Conservation (phyloP, 1,284 basidiomycete species). For the Melampsora americana region DNA sequence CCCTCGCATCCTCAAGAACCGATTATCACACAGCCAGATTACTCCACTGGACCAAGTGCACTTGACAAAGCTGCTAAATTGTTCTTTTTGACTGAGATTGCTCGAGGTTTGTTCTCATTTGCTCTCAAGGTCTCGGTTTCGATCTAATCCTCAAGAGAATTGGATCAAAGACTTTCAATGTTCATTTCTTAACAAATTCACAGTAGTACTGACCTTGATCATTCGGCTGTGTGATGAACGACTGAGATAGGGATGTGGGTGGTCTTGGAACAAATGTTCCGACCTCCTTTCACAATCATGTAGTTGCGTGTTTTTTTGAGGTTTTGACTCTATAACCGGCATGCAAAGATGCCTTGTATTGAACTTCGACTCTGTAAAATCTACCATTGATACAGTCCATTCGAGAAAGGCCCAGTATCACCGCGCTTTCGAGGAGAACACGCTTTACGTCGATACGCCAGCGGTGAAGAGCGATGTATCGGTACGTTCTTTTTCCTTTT, state of each 20-base stretch:
- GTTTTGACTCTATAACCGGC: neutral
- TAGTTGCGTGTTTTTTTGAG: constrained; percentile 50
- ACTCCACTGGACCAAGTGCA: constrained; percentile 71
- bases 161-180: neutral
- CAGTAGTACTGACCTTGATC: neutral
- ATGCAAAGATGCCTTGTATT: neutral
- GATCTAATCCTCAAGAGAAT: constrained; percentile 7
- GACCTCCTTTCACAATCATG: constrained; percentile 92
- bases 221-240: neutral
- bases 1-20: neutral
- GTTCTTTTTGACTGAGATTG: constrained; percentile 98
- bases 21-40: constrained; percentile 51
- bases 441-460: constrained; percentile 94
- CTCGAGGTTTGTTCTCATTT: constrained; percentile 67
- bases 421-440: constrained; percentile 99
- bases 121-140: neutral
- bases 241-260: constrained; percentile 84
- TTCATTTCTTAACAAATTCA: neutral
- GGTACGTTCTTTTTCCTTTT: constrained; percentile 63
- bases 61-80: constrained; percentile 92
- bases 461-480: constrained; percentile 97
- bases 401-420: constrained; percentile 92
- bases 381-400: constrained; percentile 64
- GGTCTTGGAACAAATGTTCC: constrained; percentile 82
- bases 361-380: constrained; percentile 21